Evolutionary conservation across 2,329 filamentous ascomycete species (phyloP).

Genomic region (Botryotinia narcissicola): DNA sequence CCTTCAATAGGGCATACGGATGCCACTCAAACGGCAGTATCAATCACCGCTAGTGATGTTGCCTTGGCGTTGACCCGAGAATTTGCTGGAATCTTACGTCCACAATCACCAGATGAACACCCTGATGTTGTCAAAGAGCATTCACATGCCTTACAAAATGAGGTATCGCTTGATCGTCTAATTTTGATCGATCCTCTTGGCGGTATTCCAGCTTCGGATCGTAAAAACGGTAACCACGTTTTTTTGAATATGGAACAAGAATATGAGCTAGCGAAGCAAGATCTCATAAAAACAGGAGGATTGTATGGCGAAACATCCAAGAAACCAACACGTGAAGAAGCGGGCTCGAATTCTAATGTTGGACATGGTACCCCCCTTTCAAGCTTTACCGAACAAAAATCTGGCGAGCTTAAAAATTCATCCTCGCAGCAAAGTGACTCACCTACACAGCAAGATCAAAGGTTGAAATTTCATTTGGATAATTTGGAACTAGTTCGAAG

Average conservation of each 20-base stretch:
- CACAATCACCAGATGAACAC: slow-evolving; percentile 42
- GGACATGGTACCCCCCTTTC: slow-evolving; percentile 45
- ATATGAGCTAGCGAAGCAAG: slow-evolving; percentile 64
- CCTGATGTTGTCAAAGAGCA: slow-evolving; percentile 42
- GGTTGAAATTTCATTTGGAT: slow-evolving; percentile 52
- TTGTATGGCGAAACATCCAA: neutral
- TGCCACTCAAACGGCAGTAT: slow-evolving; percentile 47
- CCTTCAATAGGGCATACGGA: slow-evolving; percentile 60
- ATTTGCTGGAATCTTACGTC: slow-evolving; percentile 62
- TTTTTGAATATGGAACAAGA: slow-evolving; percentile 96
- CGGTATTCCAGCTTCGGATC: slow-evolving; percentile 69
- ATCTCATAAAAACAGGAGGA: slow-evolving; percentile 46
- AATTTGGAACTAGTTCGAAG: slow-evolving; percentile 73
- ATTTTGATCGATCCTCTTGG: slow-evolving; percentile 87
- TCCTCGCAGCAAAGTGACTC: neutral
- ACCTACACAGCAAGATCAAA: slow-evolving; percentile 19
- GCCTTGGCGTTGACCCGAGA: slow-evolving; percentile 75
- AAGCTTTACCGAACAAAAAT: slow-evolving; percentile 41
- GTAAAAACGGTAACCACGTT: slow-evolving; percentile 65
- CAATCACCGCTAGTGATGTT: slow-evolving; percentile 59
- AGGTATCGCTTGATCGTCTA: slow-evolving; percentile 73
- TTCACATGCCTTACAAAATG: slow-evolving; percentile 44
- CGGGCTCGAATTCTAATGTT: slow-evolving; percentile 25
- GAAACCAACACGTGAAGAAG: neutral
- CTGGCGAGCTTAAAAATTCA: slow-evolving; percentile 19